Base-by-base conservation (phyloP, 345 rosid species). In the Boechera divaricarpa region DNA sequence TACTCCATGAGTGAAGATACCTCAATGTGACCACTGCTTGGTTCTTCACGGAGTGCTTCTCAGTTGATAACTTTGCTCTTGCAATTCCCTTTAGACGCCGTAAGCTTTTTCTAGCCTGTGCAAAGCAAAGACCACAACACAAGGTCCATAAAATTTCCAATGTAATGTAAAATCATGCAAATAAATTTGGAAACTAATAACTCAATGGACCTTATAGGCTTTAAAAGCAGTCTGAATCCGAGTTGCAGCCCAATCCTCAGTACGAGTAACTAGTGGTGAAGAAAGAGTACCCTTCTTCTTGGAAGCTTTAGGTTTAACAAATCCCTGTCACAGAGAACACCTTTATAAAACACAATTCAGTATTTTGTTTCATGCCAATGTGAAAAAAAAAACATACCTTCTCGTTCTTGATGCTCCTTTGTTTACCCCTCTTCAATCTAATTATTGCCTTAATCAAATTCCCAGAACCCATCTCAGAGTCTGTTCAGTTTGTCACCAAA, bases 1-100 rank as follows among this genome's bases (percentile, higher is more conserved):
- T 81, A 88, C 97, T 88, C 99, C 98, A 95, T 18, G 91, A 78
- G 78, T 95, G 96, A 63, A 95, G 94, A 82, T 86, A 80, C 72
- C 79, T 82, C 79, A 92, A 73, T 31, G 96, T 85, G 31, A 82
- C 78, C 0, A 67, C 63, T 15, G 92, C 90, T 84, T 92, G 98
- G 81, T 82, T 88, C 84, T 87, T 83, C 74, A 85, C 83, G 1
- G 88, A 80, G 74, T 56, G 24, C 12, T 82, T 80, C 74, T 82
- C 89, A 51, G 84, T 74, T 63, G 75, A 61, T 32, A 68, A 74
- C 83, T 85, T 89, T 73, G 92, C 77, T 75, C 91, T 80, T 69
- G 75, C 87, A 10, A 21, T 82, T 58, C 97, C 92, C 83, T 85
- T 88, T 80, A 95, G 49, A 47, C 87, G 84, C 58, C 91, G 84